Evolutionary conservation across 1,139 yeast species (phyloP).

Genomic region (Wickerhamomyces sp.): DNA sequence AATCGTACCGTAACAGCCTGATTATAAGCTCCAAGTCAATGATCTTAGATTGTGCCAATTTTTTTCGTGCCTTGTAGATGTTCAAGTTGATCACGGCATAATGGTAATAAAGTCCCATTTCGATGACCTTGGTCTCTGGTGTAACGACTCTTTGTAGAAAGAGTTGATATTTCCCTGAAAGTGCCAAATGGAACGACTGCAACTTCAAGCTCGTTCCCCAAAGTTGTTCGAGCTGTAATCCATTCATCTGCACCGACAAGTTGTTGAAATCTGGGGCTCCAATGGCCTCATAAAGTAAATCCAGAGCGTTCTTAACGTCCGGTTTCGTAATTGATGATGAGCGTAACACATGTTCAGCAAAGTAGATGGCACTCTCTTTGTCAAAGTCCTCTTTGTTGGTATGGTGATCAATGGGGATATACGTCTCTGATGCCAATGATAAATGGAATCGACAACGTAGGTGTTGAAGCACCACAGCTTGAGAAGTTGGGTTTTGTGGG

Average conservation of each 20-base stretch:
- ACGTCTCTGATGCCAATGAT: slow-evolving; percentile 50
- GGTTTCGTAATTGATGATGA: slow-evolving; percentile 49
- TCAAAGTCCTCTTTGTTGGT: slow-evolving; percentile 42
- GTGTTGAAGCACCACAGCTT: slow-evolving; percentile 66
- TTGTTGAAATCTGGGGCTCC: slow-evolving; percentile 59
- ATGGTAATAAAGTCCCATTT: slow-evolving; percentile 64
- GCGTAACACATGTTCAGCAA: slow-evolving; percentile 59
- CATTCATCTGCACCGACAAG: slow-evolving; percentile 33
- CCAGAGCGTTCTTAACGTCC: slow-evolving; percentile 69
- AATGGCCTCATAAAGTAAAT: slow-evolving; percentile 63
- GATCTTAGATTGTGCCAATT: slow-evolving; percentile 72
- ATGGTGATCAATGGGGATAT: slow-evolving; percentile 62
- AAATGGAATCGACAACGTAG: slow-evolving; percentile 76
- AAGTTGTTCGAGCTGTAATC: slow-evolving; percentile 41
- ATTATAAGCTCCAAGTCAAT: slow-evolving; percentile 78
- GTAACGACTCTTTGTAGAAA: slow-evolving; percentile 31
- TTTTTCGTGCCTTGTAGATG: slow-evolving; percentile 60
- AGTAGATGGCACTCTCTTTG: slow-evolving; percentile 46
- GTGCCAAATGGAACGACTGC: slow-evolving; percentile 46
- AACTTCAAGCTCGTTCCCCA: slow-evolving; percentile 48
- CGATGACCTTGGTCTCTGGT: slow-evolving; percentile 32
- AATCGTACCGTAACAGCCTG: slow-evolving; percentile 58
- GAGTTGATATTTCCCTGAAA: slow-evolving; percentile 48
- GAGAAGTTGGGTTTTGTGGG: slow-evolving; percentile 37
- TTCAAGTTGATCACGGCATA: slow-evolving; percentile 68